Percentiles rank a stretch among this genome's conserved stretches.
phyloP scores from a whole-genome alignment of 345 rosid species.

The Toxicodendron radicans region DNA sequence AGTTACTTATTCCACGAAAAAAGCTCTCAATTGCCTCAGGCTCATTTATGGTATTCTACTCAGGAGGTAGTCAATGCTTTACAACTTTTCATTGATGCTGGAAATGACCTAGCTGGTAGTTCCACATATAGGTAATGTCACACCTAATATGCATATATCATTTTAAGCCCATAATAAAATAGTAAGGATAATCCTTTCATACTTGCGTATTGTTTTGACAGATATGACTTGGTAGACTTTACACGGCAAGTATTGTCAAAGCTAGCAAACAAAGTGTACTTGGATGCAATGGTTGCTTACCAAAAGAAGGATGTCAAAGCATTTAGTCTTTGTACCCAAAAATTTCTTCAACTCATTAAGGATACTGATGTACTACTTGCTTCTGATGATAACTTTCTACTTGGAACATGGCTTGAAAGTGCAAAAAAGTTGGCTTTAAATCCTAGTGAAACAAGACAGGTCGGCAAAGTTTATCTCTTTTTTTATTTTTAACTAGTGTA shows the following conservation, averaged over 20 bases:
- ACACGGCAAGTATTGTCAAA: conserved; percentile 91
- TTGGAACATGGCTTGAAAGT: conserved; percentile 93
- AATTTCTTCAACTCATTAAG: conserved; percentile 65
- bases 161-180: background rate
- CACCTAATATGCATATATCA: background rate
- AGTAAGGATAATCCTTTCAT: background rate
- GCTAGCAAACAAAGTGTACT: conserved; percentile 77
- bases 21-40: conserved; percentile 53
- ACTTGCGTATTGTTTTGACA: conserved; percentile 30
- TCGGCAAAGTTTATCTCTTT: conserved; percentile 23
- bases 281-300: conserved; percentile 65
- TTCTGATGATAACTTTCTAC: conserved; percentile 75
- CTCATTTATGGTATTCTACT: conserved; percentile 88
- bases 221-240: conserved; percentile 92
- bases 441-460: conserved; percentile 70
- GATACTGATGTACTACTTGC: conserved; percentile 80
- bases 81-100: conserved; percentile 63
- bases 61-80: conserved; percentile 60
- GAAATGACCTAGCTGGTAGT: conserved; percentile 62
- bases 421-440: conserved; percentile 63
- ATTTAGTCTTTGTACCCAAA: conserved; percentile 43
- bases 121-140: conserved; percentile 66
- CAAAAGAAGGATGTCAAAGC: conserved; percentile 44
- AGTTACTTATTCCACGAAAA: conserved; percentile 54
- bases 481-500: background rate